Percentiles rank a stretch among this genome's conserved stretches.
These are phyloP conservation scores for Tolypocladium paradoxum DNA, from an alignment of 2,329 filamentous ascomycete genomes.

Conservation along the genomic window DNA sequence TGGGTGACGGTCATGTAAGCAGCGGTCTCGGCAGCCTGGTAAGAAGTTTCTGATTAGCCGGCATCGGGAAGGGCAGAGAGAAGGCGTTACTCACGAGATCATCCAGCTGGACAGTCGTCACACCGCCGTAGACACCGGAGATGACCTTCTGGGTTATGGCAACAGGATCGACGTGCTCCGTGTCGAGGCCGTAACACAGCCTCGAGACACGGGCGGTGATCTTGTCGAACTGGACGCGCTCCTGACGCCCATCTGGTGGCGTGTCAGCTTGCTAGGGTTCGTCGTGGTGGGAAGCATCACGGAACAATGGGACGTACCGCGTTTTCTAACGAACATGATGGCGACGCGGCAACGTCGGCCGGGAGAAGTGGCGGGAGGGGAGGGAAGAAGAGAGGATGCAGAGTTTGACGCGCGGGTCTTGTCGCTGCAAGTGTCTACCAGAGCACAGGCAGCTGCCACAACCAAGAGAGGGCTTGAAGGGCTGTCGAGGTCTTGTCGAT, in stretches of 20 bases:
- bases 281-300: background rate
- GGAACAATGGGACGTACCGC: conserved; percentile 34
- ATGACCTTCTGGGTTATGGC: conserved; percentile 99
- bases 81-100: conserved; percentile 63
- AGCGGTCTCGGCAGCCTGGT: conserved; percentile 89
- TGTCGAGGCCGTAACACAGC: conserved; percentile 93
- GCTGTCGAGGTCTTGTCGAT: conserved; percentile 3
- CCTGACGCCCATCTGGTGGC: conserved; percentile 83
- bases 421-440: conserved; percentile 13
- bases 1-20: conserved; percentile 99
- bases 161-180: conserved; percentile 89
- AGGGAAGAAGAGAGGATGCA: conserved; percentile 9
- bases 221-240: conserved; percentile 99
- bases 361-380: conserved; percentile 9
- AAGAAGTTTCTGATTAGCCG: background rate
- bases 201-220: conserved; percentile 97
- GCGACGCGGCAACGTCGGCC: conserved; percentile 12
- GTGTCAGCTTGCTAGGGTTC: conserved; percentile 13
- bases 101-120: conserved; percentile 91
- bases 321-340: conserved; percentile 54
- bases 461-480: conserved; percentile 1
- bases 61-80: background rate
- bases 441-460: conserved; percentile 12
- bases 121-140: conserved; percentile 96
- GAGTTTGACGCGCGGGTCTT: conserved; percentile 11